These are phyloP conservation scores for Pseudocercospora ulei DNA, from an alignment of 2,329 filamentous ascomycete species.

Conservation along the genomic window DNA sequence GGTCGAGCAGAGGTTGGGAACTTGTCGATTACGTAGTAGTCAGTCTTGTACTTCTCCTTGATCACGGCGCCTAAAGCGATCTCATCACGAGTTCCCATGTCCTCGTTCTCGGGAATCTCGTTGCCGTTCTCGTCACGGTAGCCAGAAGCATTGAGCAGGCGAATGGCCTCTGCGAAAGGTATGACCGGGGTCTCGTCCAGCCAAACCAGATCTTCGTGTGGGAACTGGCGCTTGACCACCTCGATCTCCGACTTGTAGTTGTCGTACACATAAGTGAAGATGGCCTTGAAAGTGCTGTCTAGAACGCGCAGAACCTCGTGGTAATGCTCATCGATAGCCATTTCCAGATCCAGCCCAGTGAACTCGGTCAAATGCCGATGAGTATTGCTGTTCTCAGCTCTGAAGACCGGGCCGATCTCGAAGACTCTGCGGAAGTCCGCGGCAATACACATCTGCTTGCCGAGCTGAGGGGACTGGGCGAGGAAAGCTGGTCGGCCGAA, in stretches of 20 bases:
- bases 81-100: slow-evolving; percentile 76
- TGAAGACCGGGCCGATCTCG: slow-evolving; percentile 81
- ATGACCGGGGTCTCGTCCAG: slow-evolving; percentile 75
- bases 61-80: slow-evolving; percentile 75
- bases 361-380: slow-evolving; percentile 91
- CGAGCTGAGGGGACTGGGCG: slow-evolving; percentile 81
- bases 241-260: slow-evolving; percentile 64
- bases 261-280: slow-evolving; percentile 62
- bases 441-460: slow-evolving; percentile 86
- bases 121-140: slow-evolving; percentile 71
- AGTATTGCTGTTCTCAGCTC: slow-evolving; percentile 91
- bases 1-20: slow-evolving; percentile 76
- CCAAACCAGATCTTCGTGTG: slow-evolving; percentile 78
- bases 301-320: slow-evolving; percentile 74
- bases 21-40: slow-evolving; percentile 91
- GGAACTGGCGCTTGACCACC: slow-evolving; percentile 70
- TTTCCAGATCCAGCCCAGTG: slow-evolving; percentile 84
- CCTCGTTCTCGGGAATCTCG: slow-evolving; percentile 59
- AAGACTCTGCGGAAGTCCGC: slow-evolving; percentile 84
- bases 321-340: slow-evolving; percentile 82
- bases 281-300: slow-evolving; percentile 70
- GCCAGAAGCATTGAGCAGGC: slow-evolving; percentile 68
- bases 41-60: slow-evolving; percentile 75
- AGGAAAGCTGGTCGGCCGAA: slow-evolving; percentile 80
- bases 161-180: slow-evolving; percentile 66